Conservation (phyloP, 805 yeast species). For the Kodamaea neixiangensis region DNA sequence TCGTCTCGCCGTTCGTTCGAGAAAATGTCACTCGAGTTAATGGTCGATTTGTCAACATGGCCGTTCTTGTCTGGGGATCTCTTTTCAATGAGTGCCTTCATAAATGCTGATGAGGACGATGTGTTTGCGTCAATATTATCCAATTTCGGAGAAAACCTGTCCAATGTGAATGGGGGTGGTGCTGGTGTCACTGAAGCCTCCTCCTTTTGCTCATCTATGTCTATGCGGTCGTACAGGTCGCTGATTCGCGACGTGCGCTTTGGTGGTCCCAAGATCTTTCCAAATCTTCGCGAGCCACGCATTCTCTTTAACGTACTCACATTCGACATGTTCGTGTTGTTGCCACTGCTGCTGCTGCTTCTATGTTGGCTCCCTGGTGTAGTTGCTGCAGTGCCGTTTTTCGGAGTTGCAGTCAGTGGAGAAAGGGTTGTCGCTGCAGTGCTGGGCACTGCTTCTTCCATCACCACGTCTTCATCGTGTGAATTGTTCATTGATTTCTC, state of each 20-base stretch:
- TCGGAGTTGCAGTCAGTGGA: constrained; percentile 5
- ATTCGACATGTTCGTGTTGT: constrained; percentile 12
- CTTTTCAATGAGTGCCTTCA: constrained; percentile 10
- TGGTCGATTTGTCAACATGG: not conserved
- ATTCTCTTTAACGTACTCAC: constrained; percentile 25
- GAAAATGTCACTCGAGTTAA: constrained; percentile 5
- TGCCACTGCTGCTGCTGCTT: constrained; percentile 1
- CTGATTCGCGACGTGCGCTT: constrained; percentile 40
- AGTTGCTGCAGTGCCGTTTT: not conserved
- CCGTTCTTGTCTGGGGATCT: constrained; percentile 1
- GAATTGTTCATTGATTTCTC: not conserved
- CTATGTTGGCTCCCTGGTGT: constrained; percentile 11
- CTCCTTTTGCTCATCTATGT: constrained; percentile 2
- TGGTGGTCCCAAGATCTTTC: constrained; percentile 50
- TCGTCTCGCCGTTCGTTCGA: constrained; percentile 21
- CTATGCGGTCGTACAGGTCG: constrained; percentile 11
- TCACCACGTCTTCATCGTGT: constrained; percentile 5
- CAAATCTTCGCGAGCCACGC: constrained; percentile 39
- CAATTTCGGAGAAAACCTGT: constrained; percentile 8
- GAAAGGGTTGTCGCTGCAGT: constrained; percentile 10
- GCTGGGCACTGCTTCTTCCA: constrained; percentile 8
- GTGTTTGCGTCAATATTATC: not conserved
- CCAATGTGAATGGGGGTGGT: constrained; percentile 11
- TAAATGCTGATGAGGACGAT: constrained; percentile 7
- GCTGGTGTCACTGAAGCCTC: not conserved